phyloP scores from a whole-genome alignment of 495 filamentous ascomycete species.

The Baudoinia panamericana region DNA sequence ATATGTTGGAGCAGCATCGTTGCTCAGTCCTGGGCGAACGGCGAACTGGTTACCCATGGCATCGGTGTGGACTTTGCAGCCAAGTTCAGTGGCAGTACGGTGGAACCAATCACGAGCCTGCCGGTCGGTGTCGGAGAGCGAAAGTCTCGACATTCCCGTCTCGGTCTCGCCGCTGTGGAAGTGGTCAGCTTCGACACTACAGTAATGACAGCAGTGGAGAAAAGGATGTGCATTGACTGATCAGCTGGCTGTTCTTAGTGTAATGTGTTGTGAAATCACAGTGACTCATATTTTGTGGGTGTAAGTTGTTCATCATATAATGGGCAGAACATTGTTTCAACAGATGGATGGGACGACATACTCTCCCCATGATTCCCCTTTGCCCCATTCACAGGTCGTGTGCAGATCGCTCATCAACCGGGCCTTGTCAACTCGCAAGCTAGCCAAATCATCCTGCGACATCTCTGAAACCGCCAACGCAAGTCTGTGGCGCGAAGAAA shows the following conservation, averaged over 20 bases:
- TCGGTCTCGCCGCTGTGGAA: conserved; percentile 41
- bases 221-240: neutral
- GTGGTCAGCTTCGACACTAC: neutral
- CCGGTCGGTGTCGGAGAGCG: conserved; percentile 59
- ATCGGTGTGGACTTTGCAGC: conserved; percentile 49
- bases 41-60: conserved; percentile 66
- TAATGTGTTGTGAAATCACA: neutral
- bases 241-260: conserved; percentile 15
- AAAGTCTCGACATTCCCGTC: conserved; percentile 53
- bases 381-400: conserved; percentile 54
- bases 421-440: conserved; percentile 44
- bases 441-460: conserved; percentile 24
- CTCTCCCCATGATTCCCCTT: conserved; percentile 51
- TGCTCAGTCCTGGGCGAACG: conserved; percentile 44
- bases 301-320: conserved; percentile 6
- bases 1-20: conserved; percentile 47
- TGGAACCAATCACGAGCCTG: conserved; percentile 65
- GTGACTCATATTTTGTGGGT: conserved; percentile 10
- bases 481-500: conserved; percentile 17
- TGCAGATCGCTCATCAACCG: conserved; percentile 51
- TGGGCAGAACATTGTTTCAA: neutral
- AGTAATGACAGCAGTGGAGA: too few relatives aligned
- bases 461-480: conserved; percentile 26
- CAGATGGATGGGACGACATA: conserved; percentile 28
- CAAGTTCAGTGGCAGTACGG: conserved; percentile 46